Percentiles rank a stretch among this genome's conserved stretches.
These are phyloP conservation scores for Herpetospermum pedunculosum DNA, from an alignment of 306 rosid genomes.

Conservation along the genomic window DNA sequence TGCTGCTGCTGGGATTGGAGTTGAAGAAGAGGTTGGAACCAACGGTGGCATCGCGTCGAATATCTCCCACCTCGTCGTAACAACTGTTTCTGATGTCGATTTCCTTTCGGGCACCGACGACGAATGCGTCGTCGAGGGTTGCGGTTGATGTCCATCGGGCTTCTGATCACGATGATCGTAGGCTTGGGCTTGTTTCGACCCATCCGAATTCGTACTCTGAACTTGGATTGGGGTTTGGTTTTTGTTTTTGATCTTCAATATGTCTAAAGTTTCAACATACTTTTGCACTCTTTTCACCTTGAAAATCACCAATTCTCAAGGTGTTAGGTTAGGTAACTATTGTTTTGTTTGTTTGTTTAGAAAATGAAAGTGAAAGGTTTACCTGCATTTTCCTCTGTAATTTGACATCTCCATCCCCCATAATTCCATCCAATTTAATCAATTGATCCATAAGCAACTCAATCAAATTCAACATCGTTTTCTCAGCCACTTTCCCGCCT, in stretches of 20 bases:
- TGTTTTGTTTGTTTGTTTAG: not conserved
- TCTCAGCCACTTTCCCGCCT: conserved; percentile 25
- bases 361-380: conserved; percentile 3
- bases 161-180: not conserved
- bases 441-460: conserved; percentile 58
- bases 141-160: conserved; percentile 2
- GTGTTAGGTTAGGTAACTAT: not conserved
- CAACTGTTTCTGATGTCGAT: conserved; percentile 31
- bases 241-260: conserved; percentile 25
- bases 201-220: not conserved
- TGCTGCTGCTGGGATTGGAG: not conserved
- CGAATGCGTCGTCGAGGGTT: not conserved
- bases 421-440: conserved; percentile 53
- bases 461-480: conserved; percentile 37
- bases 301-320: not conserved
- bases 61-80: conserved; percentile 77
- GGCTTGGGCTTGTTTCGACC: not conserved
- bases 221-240: conserved; percentile 1
- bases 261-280: conserved; percentile 48
- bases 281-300: conserved; percentile 74
- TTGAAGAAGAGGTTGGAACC: not conserved
- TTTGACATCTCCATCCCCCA: conserved; percentile 47
- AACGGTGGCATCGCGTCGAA: conserved; percentile 33
- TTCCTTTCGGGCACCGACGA: conserved; percentile 1
- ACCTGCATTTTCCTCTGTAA: conserved; percentile 57